These are phyloP conservation scores for Paramyrothecium sp. DNA, from an alignment of 2,329 filamentous ascomycete species.

Conservation along the genomic window DNA sequence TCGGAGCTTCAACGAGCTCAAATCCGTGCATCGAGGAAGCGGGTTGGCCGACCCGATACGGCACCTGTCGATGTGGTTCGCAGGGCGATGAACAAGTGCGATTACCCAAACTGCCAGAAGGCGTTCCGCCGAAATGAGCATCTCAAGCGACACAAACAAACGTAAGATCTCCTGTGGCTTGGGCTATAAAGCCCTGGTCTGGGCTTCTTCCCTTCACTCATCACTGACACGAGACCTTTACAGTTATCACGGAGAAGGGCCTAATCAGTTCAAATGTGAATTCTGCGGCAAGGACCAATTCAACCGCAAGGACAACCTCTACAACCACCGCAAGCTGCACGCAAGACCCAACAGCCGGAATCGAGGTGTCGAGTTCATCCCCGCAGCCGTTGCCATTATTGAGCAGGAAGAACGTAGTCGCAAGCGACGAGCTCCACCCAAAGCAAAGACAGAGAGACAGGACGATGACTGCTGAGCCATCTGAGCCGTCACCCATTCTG, in stretches of 20 bases:
- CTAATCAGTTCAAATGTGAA: constrained; percentile 37
- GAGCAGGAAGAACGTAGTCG: constrained; percentile 38
- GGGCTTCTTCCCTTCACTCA: too few species aligned
- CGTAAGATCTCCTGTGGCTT: constrained; percentile 36
- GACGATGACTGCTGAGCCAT: constrained; percentile 22
- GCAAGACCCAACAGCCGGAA: constrained; percentile 36
- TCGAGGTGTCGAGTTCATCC: constrained; percentile 37
- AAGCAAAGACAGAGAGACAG: constrained; percentile 32
- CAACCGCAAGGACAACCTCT: constrained; percentile 40
- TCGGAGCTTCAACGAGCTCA: constrained; percentile 42
- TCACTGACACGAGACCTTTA: not conserved
- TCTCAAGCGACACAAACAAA: constrained; percentile 52
- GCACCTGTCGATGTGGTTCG: constrained; percentile 32
- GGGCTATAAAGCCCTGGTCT: too few species aligned
- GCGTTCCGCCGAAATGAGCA: constrained; percentile 54
- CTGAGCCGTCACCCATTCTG: too few species aligned
- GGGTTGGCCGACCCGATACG: constrained; percentile 24
- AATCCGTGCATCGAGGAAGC: constrained; percentile 28
- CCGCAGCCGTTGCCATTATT: constrained; percentile 36
- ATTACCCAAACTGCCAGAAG: constrained; percentile 44
- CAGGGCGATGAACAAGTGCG: constrained; percentile 43
- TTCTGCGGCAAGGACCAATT: constrained; percentile 42
- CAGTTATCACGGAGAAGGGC: constrained; percentile 36
- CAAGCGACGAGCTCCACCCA: constrained; percentile 36
- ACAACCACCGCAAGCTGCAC: constrained; percentile 40